Percentiles rank a stretch among this genome's conserved stretches.
phyloP scores from a whole-genome alignment of 306 rosid species.

The Gleditsia sinensis region DNA sequence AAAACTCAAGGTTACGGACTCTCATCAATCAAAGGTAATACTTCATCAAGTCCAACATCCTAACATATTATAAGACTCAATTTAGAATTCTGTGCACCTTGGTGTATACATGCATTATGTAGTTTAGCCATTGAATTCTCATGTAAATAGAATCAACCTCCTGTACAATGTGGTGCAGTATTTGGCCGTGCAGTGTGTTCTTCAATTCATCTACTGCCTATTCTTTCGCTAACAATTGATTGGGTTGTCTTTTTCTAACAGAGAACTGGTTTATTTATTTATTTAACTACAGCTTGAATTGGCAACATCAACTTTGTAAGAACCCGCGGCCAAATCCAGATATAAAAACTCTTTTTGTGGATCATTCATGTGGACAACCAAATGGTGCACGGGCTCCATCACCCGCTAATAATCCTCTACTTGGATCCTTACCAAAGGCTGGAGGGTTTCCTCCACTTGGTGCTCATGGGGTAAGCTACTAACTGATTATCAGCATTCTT shows the following conservation, averaged over 20 bases:
- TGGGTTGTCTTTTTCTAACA: background rate
- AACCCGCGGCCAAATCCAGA: slow-evolving; percentile 98
- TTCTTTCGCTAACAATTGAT: background rate
- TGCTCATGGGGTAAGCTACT: slow-evolving; percentile 84
- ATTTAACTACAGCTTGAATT: slow-evolving; percentile 80
- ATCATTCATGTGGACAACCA: slow-evolving; percentile 97
- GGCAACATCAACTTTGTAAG: slow-evolving; percentile 98
- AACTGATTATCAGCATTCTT: slow-evolving; percentile 17
- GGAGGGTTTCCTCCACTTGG: slow-evolving; percentile 96
- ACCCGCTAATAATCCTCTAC: slow-evolving; percentile 87
- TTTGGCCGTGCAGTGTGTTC: slow-evolving; percentile 7
- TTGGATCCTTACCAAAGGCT: slow-evolving; percentile 87
- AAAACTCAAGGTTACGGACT: slow-evolving; percentile 89
- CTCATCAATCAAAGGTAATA: slow-evolving; percentile 92
- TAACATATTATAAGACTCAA: background rate
- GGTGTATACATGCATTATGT: background rate
- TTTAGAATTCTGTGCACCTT: slow-evolving; percentile 11
- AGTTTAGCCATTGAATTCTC: background rate
- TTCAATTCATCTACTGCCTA: background rate
- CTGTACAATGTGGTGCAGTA: background rate
- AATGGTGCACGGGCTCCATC: slow-evolving; percentile 97
- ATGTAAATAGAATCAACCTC: background rate
- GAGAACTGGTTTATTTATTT: slow-evolving; percentile 24
- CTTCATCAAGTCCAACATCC: slow-evolving; percentile 1
- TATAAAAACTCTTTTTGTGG: slow-evolving; percentile 96